These are phyloP conservation scores for Bauhinia variegata DNA, from an alignment of 306 rosid species.

Conservation along the genomic window DNA sequence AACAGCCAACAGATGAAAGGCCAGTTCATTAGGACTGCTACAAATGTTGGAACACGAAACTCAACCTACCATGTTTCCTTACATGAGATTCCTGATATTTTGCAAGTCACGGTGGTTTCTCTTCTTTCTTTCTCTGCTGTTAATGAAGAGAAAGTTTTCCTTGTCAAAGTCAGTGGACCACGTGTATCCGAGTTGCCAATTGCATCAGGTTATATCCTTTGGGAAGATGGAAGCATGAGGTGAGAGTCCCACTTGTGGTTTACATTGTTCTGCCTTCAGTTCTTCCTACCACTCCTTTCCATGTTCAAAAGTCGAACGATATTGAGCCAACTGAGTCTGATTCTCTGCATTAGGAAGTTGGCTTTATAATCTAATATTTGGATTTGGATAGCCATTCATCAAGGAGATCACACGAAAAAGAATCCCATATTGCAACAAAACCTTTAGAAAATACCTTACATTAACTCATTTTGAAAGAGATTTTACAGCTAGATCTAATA, in stretches of 20 bases:
- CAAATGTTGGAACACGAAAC: slow-evolving; percentile 39
- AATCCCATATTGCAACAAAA: no score
- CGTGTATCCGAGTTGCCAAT: slow-evolving; percentile 22
- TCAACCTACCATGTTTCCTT: slow-evolving; percentile 21
- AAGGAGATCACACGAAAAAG: no score
- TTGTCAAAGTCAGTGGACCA: slow-evolving; percentile 21
- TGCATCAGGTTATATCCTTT: slow-evolving; percentile 20
- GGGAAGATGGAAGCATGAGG: slow-evolving; percentile 30
- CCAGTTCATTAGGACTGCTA: slow-evolving; percentile 31
- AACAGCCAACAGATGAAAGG: slow-evolving; percentile 28
- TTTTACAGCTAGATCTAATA: slow-evolving; percentile 12
- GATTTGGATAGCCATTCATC: neutral
- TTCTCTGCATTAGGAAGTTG: neutral
- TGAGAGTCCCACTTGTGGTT: slow-evolving; percentile 39
- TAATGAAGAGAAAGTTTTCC: slow-evolving; percentile 28
- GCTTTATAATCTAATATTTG: neutral
- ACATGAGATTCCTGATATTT: neutral
- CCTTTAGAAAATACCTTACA: no score
- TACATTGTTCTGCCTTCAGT: slow-evolving; percentile 34
- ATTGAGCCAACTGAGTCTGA: neutral
- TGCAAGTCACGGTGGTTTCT: neutral
- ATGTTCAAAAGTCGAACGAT: neutral
- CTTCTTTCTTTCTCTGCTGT: slow-evolving; percentile 26
- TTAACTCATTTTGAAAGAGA: no score
- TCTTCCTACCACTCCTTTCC: neutral